Conservation (phyloP, 129 eudicot species). For the Solidago caesia region DNA sequence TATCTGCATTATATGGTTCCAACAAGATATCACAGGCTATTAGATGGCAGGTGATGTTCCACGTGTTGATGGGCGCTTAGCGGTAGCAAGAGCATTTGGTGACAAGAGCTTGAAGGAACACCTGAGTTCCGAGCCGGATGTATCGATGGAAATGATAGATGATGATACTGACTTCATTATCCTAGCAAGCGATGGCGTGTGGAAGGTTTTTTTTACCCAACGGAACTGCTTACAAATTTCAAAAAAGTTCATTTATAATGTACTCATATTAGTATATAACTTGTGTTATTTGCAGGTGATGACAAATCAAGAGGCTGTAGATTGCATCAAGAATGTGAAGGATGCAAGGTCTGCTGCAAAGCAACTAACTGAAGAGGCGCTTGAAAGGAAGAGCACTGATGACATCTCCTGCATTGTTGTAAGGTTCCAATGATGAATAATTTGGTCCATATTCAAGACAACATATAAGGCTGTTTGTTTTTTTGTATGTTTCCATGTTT, state of each 20-base stretch:
- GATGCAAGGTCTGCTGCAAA: constrained; percentile 84
- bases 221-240: background rate
- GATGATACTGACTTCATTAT: constrained; percentile 62
- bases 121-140: constrained; percentile 89
- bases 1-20: constrained; percentile 8
- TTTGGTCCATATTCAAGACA: background rate
- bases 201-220: constrained; percentile 56
- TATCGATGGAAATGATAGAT: constrained; percentile 50
- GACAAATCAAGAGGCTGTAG: constrained; percentile 91
- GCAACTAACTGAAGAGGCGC: constrained; percentile 67
- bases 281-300: constrained; percentile 53
- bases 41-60: constrained; percentile 84
- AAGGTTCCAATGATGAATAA: constrained; percentile 48
- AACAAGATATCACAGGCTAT: constrained; percentile 25
- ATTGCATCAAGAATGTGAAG: constrained; percentile 63
- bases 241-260: too few species aligned
- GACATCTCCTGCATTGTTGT: constrained; percentile 96
- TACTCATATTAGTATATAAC: background rate
- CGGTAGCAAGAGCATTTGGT: constrained; percentile 98
- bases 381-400: constrained; percentile 82
- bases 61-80: constrained; percentile 94
- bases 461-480: constrained; percentile 7
- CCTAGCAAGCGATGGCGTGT: constrained; percentile 91
- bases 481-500: constrained; percentile 11
- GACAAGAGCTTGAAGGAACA: constrained; percentile 94